phyloP scores from a whole-genome alignment of 2,329 filamentous ascomycete species.

The Fusarium sulawesiense region DNA sequence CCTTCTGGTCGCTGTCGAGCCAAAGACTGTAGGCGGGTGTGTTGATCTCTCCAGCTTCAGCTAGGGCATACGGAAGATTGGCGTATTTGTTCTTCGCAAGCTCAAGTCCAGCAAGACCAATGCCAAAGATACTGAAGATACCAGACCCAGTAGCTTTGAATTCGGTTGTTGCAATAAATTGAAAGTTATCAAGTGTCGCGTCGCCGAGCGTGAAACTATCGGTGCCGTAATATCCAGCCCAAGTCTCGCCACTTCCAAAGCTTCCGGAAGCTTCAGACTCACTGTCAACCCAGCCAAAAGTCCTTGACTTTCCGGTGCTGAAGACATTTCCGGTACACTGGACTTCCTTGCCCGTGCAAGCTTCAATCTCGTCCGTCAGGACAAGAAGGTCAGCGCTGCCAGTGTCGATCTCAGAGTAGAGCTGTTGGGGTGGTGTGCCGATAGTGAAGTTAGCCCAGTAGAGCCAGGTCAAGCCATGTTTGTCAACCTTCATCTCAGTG shows the following conservation, averaged over 20 bases:
- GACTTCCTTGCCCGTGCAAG: not conserved
- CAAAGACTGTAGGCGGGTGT: no score
- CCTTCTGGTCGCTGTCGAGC: no score
- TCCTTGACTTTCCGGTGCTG: not conserved
- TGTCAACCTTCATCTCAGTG: not conserved
- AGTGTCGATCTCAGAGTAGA: not conserved
- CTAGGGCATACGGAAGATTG: no score
- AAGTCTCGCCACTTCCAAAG: not conserved
- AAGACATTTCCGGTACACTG: not conserved
- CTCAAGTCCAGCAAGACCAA: no score
- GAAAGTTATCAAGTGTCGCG: no score
- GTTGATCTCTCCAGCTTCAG: no score
- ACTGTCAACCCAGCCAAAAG: not conserved
- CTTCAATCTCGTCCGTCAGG: not conserved
- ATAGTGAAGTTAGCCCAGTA: conserved; percentile 2
- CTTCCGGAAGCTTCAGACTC: not conserved
- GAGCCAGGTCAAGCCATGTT: not conserved
- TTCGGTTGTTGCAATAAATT: no score
- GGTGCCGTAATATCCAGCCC: not conserved
- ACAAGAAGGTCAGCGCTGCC: not conserved
- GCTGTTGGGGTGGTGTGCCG: not conserved
- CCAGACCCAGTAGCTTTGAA: no score
- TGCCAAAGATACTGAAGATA: no score
- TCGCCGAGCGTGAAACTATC: no score
- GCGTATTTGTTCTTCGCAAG: no score